phyloP scores from a whole-genome alignment of 2,329 filamentous ascomycete genomes.

The Didymosphaeria variabile region DNA sequence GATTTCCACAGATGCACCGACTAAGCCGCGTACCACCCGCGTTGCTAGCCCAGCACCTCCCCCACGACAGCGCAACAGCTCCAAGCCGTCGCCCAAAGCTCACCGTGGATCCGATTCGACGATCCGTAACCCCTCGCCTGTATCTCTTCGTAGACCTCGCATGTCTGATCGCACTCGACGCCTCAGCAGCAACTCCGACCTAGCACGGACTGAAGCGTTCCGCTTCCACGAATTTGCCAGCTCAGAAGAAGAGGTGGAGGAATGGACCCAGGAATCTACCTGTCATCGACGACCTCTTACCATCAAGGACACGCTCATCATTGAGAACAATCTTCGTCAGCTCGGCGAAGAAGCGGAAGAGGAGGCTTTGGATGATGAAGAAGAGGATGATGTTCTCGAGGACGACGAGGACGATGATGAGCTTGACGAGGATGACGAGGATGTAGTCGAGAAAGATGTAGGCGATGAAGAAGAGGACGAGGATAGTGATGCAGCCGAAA shows the following conservation, averaged over 20 bases:
- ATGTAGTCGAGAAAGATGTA: conserved; percentile 52
- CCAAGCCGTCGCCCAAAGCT: conserved; percentile 39
- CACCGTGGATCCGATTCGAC: conserved; percentile 62
- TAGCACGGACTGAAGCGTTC: conserved; percentile 63
- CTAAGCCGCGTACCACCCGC: conserved; percentile 49
- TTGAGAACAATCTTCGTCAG: conserved; percentile 87
- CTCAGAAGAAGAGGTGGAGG: conserved; percentile 83
- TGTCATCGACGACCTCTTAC: conserved; percentile 77
- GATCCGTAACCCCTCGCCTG: conserved; percentile 59
- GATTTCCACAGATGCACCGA: conserved; percentile 52
- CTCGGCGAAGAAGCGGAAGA: conserved; percentile 91
- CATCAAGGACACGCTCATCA: conserved; percentile 86
- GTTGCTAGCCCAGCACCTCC: conserved; percentile 56
- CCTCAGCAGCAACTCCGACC: conserved; percentile 50
- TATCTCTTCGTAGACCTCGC: conserved; percentile 51
- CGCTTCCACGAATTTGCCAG: conserved; percentile 92
- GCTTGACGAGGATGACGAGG: conserved; percentile 60
- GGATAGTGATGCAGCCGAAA: conserved; percentile 41
- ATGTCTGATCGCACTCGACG: conserved; percentile 44
- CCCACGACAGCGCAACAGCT: conserved; percentile 37
- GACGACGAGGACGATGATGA: conserved; percentile 38
- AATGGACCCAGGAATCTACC: conserved; percentile 83
- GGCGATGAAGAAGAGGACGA: conserved; percentile 49
- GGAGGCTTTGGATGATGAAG: conserved; percentile 76
- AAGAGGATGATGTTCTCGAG: conserved; percentile 48